Evolutionary conservation across 345 rosid species (phyloP).

Genomic region (Toxicodendron radicans): DNA sequence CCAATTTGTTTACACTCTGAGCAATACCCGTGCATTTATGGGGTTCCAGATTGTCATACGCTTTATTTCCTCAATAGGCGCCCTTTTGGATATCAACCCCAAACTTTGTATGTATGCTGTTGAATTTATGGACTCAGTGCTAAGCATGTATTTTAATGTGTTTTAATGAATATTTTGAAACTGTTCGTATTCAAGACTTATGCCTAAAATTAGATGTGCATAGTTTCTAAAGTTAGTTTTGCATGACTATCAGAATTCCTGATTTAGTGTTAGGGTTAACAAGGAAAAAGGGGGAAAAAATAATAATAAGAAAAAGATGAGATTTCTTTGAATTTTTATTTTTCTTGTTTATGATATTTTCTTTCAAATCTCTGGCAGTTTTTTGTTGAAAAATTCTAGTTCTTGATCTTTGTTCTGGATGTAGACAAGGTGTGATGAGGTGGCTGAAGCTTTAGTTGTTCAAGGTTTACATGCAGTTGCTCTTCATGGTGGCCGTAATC

Average conservation of each 20-base stretch:
- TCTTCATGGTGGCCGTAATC: conserved; percentile 46
- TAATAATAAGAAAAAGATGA: background rate
- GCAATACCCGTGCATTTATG: background rate
- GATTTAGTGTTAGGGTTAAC: background rate
- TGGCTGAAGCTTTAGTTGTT: conserved; percentile 43
- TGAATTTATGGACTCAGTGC: background rate
- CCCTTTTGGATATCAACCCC: background rate
- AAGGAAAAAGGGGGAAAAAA: background rate
- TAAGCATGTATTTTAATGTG: background rate
- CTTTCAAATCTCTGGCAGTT: background rate
- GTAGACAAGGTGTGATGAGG: conserved; percentile 41
- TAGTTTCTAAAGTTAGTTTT: background rate
- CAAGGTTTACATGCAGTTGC: conserved; percentile 42
- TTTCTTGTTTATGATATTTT: background rate
- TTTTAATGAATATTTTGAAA: conserved; percentile 5
- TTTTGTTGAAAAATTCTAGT: conserved; percentile 6
- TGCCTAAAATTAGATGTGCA: background rate
- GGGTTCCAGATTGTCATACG: background rate
- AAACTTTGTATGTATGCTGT: background rate
- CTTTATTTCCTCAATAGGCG: background rate
- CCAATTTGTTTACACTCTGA: background rate
- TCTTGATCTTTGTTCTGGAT: conserved; percentile 7
- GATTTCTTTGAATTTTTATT: background rate
- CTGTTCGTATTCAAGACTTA: background rate
- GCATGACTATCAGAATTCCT: background rate